Base-by-base conservation (phyloP, 805 yeast genomes). In the Metschnikowia similis region DNA sequence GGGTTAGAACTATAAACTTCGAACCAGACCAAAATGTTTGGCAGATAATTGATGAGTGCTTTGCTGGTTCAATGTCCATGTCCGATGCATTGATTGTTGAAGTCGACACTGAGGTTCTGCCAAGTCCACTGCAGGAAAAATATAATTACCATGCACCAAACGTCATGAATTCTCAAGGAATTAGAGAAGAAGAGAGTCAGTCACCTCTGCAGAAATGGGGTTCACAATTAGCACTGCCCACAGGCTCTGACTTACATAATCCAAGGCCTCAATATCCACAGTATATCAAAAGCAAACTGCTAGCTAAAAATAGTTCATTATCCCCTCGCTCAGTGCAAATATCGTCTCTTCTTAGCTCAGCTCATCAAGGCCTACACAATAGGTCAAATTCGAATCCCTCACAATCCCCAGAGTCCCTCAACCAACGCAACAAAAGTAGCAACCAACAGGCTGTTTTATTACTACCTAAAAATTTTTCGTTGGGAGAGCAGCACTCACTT, bases 31-130 rank as follows among this genome's bases (percentile, higher is more conserved):
- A 76, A 45, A 64, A 70, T 16, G 80, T 87, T 1, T 81, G 83
- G 80, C 65, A 67, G 8, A 56, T 85, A 0, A 56, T 87, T 8
- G 90, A 86, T 51, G 68, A 69, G 17, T 77, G 75, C 57, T 87
- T 69, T 60, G 88, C 90, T 0, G 62, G 70, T n/a, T 89, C 89
- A 0, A 87, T 85, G 90, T 55, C 64, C 2, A 77, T 84, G 75
- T 67, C 70, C 14, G 89, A 85, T 45, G 85, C 92, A 0, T 71
- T 87, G 30, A 63, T 85, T 1, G 74, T 86, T 11, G 87, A 79
- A 13, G 59, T 51, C 21, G 39, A 41, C 34, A 31, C 26, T 32
- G 31, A 27, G 16, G 37, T n/a, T 14, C 45, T 26, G 29, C 28
- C 45, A 17, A 41, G 29, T 16, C 14, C 34, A 17, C 10, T 32